A percentile compares a stretch with the other conserved stretches of the same genome.
Conservation (phyloP, 2,329 filamentous ascomycete species). For the Phoma sp. region DNA sequence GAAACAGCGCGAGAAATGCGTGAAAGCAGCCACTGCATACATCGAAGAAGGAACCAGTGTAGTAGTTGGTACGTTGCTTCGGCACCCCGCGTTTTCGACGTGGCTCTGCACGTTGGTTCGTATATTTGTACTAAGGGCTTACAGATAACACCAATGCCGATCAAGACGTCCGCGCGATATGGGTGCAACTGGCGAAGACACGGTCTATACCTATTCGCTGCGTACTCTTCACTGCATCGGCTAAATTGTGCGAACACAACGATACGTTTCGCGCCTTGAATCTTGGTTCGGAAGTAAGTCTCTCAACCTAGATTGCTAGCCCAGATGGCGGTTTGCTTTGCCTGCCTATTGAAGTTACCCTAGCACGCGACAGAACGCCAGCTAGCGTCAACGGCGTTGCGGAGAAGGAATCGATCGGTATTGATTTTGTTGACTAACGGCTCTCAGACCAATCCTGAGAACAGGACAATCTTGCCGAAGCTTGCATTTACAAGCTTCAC, state of each 20-base stretch:
- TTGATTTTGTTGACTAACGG: constrained; percentile 24
- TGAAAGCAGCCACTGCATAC: constrained; percentile 73
- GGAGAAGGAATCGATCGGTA: constrained; percentile 14
- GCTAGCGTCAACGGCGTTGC: constrained; percentile 11
- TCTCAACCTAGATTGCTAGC: constrained; percentile 20
- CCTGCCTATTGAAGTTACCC: constrained; percentile 13
- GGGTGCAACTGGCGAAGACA: constrained; percentile 76
- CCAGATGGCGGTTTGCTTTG: constrained; percentile 11
- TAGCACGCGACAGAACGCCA: constrained; percentile 4
- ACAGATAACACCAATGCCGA: constrained; percentile 96
- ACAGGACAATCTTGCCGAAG: constrained; percentile 72
- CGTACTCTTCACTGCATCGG: constrained; percentile 78
- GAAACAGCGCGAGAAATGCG: constrained; percentile 64
- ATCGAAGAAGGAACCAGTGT: constrained; percentile 72
- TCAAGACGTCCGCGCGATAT: constrained; percentile 74
- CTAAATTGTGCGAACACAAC: constrained; percentile 81
- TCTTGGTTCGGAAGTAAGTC: constrained; percentile 42
- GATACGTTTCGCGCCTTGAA: constrained; percentile 77
- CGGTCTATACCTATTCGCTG: constrained; percentile 79
- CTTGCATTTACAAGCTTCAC: constrained; percentile 81
- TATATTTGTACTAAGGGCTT: constrained; percentile 26
- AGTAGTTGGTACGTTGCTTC: constrained; percentile 70
- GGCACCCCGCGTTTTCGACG: constrained; percentile 23
- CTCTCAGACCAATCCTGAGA: constrained; percentile 78
- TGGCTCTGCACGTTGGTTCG: constrained; percentile 12